Evolutionary conservation across 2,329 filamentous ascomycete genomes (phyloP), one percentile per base, ranked within the genome.

Genomic region (Dactylella cylindrospora): DNA sequence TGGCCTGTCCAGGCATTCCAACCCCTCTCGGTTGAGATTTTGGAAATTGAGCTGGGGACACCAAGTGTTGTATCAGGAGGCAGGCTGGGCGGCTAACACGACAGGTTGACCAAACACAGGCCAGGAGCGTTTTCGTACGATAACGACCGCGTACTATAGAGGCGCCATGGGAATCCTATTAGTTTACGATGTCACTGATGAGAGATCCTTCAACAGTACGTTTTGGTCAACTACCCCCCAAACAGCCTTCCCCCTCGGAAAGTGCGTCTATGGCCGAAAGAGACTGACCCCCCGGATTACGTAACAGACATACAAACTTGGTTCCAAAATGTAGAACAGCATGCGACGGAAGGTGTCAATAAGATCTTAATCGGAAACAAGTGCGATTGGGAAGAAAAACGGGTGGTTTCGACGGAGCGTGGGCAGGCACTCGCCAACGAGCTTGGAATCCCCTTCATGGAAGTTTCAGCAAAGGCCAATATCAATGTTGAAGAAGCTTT

Each of bases 291-390:
- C 22, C 31, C 29, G 17, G 36, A 52, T 64, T 67, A 54, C 70
- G 66, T 67, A 54, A 68, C 65, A 97, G 93, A 98, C 77, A 98
- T 98, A 75, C 86, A 90, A 72, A 97, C 93, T 68, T 98, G 93
- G 93, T 98, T 98, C 78, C 90, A 90, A 72, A 97, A 98, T 76
- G 90, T 96, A 69, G 90, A 96, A 74, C 90, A 95, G 75, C 90
- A 98, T 77, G 93, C 93, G 59, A 95, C 89, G 70, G 93, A 97
- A 77, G 93, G 93, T 71, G 93, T 98, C 72, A 96, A 97, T 83
- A 98, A 97, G 80, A 97, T 98, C 72, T 82, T 98, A 68, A 96
- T 98, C 69, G 93, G 93, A 73, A 98, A 98, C 82, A 98, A 98
- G 78, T 98, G 93, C 77, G 93, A 98, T 76, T 97, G 93, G 93